Base-by-base conservation (phyloP, 768 basidiomycete genomes). In the Suillus clintonianus region DNA sequence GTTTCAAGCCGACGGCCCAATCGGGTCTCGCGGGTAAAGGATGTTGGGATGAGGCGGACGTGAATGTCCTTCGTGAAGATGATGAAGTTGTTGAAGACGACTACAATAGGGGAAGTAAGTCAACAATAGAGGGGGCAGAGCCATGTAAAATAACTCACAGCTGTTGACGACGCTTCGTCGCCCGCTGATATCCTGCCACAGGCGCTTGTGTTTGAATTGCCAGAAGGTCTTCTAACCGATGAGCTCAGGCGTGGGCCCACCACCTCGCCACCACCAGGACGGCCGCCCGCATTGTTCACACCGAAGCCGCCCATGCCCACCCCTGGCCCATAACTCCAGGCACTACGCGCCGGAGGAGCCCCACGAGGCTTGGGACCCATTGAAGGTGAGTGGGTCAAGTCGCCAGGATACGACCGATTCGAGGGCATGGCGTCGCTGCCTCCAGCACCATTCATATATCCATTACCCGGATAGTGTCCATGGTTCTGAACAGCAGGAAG, bases 1-100 rank as follows among this genome's bases (percentile, higher is more conserved):
- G 85, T 72, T 89, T 92, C 39, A 94, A 80, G 17, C 91, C 91
- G 5, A 94, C 90, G 19, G 93, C 92, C 93, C 94, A 95, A 73
- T 95, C 93, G 45, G 93, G 93, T 62, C 93, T 83, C 3, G 91
- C 79, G 4, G 93, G 93, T 43, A 95, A 81, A 15, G 92, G 93
- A 62, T 88, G 87, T 77, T 92, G 82, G 68, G 91, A 91, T 6
- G 89, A 81, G 1, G 84, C 85, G 39, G 91, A 92, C 2, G 90
- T 90, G 67, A 85, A 91, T 7, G 90, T 91, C 66, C 86, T 84
- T 43, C 89, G 84, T 43, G 92, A 94, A 1, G 91, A 92, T 0
- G 91, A 92, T 7, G 93, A 92, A 2, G 87, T 88, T 14, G 86
- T 86, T 7, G 89, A 89, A 53, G 91, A 92, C 36, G 90, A 92